phyloP scores from a whole-genome alignment of 1,284 basidiomycete species.

The Ceratobasidium theobromae region DNA sequence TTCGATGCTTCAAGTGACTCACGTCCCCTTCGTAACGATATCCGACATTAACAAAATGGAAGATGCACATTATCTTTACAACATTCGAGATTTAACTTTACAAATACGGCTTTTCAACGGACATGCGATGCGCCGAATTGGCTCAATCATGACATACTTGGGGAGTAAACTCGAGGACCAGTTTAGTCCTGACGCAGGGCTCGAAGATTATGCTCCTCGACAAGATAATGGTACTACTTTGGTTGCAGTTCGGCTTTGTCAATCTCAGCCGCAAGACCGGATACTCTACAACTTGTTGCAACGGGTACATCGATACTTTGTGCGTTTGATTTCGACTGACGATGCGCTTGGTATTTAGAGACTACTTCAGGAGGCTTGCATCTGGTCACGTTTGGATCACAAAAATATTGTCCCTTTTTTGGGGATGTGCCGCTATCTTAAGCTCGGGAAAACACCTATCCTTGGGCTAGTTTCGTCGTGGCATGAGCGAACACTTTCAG shows the following conservation, averaged over 20 bases:
- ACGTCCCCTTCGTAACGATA: conserved; percentile 26
- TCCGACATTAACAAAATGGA: conserved; percentile 31
- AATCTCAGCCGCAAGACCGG: conserved; percentile 4
- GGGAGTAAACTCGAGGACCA: conserved; percentile 1
- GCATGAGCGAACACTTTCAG: conserved; percentile 25
- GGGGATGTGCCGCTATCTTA: conserved; percentile 15
- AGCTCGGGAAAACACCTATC: conserved; percentile 12
- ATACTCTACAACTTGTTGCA: conserved; percentile 21
- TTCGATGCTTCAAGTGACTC: conserved; percentile 2
- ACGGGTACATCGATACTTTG: not conserved
- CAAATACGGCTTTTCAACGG: conserved; percentile 13
- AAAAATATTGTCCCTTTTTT: conserved; percentile 22
- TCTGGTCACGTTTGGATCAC: conserved; percentile 21
- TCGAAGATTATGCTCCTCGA: not conserved
- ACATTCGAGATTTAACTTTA: conserved; percentile 16
- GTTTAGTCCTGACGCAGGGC: not conserved
- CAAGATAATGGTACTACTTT: not conserved
- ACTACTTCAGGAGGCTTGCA: conserved; percentile 24
- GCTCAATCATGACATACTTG: conserved; percentile 25
- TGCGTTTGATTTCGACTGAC: not conserved
- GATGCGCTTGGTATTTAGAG: not conserved
- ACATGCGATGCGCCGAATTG: conserved; percentile 19
- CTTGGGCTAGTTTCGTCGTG: conserved; percentile 19
- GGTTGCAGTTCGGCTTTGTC: conserved; percentile 11
- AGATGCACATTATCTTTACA: conserved; percentile 6